These are phyloP conservation scores for Zygosaccharomyces sapae DNA, from an alignment of 1,139 yeast genomes.

Conservation along the genomic window DNA sequence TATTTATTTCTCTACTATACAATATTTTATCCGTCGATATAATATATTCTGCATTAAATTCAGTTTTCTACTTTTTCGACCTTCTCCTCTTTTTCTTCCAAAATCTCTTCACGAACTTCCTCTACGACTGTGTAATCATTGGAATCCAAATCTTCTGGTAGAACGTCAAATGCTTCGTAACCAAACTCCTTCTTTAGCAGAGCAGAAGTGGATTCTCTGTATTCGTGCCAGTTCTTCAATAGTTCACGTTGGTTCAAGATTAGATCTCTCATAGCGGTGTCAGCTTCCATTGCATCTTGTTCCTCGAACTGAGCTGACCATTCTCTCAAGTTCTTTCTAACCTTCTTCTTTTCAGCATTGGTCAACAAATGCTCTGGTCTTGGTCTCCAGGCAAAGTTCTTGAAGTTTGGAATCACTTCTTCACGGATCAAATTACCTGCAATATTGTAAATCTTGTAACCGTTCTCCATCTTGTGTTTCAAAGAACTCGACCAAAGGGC, in stretches of 20 bases:
- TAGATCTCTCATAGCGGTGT: conserved; percentile 85
- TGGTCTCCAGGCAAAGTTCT: conserved; percentile 95
- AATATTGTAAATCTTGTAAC: conserved; percentile 81
- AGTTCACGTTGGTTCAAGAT: conserved; percentile 79
- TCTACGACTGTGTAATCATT: conserved; percentile 49
- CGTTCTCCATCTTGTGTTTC: conserved; percentile 84
- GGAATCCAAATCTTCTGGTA: conserved; percentile 45
- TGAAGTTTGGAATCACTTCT: conserved; percentile 76
- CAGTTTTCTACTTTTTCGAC: conserved; percentile 38
- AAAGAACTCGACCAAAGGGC: conserved; percentile 86
- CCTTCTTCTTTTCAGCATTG: conserved; percentile 75
- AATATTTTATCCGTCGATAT: conserved; percentile 1
- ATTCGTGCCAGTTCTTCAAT: conserved; percentile 80
- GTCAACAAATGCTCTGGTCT: conserved; percentile 79
- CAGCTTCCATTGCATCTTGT: conserved; percentile 94
- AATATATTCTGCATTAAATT: conserved; percentile 5
- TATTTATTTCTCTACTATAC: conserved; percentile 7
- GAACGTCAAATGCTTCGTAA: conserved; percentile 25
- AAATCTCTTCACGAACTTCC: conserved; percentile 67
- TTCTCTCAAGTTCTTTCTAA: conserved; percentile 83
- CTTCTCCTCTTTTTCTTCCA: conserved; percentile 64
- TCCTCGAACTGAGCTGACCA: conserved; percentile 93
- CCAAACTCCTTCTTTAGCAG: conserved; percentile 20
- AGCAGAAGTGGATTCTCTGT: conserved; percentile 45
- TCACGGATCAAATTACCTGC: conserved; percentile 75